A percentile compares a stretch with the other conserved stretches of the same genome.
Conservation (phyloP, 164 flowering plant genomes). For the Umbellularia californica region DNA sequence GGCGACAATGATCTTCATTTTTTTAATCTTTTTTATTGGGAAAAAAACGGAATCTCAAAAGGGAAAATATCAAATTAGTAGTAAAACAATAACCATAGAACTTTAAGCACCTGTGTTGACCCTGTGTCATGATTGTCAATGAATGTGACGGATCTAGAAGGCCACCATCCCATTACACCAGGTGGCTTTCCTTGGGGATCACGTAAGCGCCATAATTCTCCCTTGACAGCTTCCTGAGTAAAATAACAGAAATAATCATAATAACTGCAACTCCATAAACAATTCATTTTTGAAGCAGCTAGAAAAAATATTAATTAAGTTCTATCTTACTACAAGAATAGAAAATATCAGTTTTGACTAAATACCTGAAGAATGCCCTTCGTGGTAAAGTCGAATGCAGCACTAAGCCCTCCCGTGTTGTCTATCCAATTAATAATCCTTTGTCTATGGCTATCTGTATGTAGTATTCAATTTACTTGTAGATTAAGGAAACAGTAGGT, state of each 20-base stretch:
- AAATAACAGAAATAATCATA: constrained; percentile 2
- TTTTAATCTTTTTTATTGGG: too few relatives aligned
- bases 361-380: constrained; percentile 93
- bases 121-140: constrained; percentile 97
- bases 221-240: constrained; percentile 84
- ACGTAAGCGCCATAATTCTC: constrained; percentile 88
- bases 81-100: not conserved
- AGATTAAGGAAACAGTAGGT: not conserved
- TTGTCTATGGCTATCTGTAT: constrained; percentile 85
- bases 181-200: constrained; percentile 92
- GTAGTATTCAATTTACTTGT: constrained; percentile 6
- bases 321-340: not conserved
- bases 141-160: constrained; percentile 89
- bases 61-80: not conserved
- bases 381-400: constrained; percentile 93
- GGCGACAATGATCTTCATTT: too few relatives aligned
- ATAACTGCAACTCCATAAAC: not conserved
- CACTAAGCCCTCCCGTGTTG: constrained; percentile 66
- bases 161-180: constrained; percentile 97
- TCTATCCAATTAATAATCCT: constrained; percentile 89
- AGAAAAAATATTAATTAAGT: not conserved
- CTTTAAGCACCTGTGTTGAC: constrained; percentile 70
- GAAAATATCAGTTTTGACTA: not conserved
- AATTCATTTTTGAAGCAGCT: not conserved
- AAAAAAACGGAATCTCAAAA: too few relatives aligned